Evolutionary conservation across 495 filamentous ascomycete species (phyloP).

Genomic region (Xeromyces bisporus): DNA sequence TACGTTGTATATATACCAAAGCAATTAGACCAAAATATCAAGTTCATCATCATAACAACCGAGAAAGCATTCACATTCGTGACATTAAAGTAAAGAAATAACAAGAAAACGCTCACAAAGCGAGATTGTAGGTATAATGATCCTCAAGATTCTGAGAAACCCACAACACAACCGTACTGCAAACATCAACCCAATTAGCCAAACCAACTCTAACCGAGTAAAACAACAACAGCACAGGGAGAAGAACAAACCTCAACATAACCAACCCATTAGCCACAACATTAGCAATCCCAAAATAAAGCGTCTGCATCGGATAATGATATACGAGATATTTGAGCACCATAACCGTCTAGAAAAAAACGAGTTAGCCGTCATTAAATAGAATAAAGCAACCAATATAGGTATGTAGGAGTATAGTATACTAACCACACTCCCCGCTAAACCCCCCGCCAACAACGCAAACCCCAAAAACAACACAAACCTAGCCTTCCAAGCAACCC

Average conservation of each 20-base stretch:
- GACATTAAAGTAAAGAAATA: slow-evolving; percentile 1
- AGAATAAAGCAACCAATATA: no score
- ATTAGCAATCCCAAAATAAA: slow-evolving; percentile 90
- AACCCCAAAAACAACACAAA: slow-evolving; percentile 94
- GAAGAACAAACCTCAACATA: slow-evolving; percentile 58
- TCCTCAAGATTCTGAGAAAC: slow-evolving; percentile 98
- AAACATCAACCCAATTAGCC: slow-evolving; percentile 7
- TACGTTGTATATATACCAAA: no score
- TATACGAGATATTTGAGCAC: slow-evolving; percentile 83
- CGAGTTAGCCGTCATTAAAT: slow-evolving; percentile 2
- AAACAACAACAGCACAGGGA: neutral
- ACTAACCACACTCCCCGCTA: slow-evolving; percentile 70
- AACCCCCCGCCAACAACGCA: slow-evolving; percentile 79
- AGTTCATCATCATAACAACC: no score
- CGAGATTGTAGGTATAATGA: slow-evolving; percentile 91
- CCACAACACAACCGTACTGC: slow-evolving; percentile 79
- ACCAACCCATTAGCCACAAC: slow-evolving; percentile 72
- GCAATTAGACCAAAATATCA: no score
- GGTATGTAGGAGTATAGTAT: slow-evolving; percentile 1
- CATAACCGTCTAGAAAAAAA: slow-evolving; percentile 44
- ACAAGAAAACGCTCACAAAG: slow-evolving; percentile 54
- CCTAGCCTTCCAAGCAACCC: slow-evolving; percentile 90
- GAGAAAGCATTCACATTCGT: no score
- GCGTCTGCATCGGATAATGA: slow-evolving; percentile 59
- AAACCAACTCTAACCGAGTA: neutral